Conservation (phyloP, 2,329 filamentous ascomycete genomes). For the Calonectria pseudoreteaudii region DNA sequence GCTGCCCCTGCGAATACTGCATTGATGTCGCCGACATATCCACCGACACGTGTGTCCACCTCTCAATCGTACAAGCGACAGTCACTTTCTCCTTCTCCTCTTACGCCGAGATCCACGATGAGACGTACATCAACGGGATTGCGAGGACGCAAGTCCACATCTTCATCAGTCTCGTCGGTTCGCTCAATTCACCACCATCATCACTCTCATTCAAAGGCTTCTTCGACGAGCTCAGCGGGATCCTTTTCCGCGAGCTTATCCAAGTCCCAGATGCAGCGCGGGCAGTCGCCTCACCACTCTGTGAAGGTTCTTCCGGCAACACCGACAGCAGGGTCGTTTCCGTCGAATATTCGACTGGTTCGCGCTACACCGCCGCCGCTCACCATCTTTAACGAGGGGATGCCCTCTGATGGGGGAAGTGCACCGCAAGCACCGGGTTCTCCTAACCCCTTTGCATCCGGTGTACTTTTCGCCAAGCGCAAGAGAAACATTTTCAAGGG, state of each 20-base stretch:
- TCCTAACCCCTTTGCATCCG: slow-evolving; percentile 69
- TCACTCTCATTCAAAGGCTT: slow-evolving; percentile 92
- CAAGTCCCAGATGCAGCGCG: slow-evolving; percentile 71
- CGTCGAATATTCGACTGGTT: slow-evolving; percentile 86
- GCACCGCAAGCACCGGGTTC: slow-evolving; percentile 59
- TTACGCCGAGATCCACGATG: slow-evolving; percentile 89
- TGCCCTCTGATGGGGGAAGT: slow-evolving; percentile 55
- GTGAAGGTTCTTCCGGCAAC: slow-evolving; percentile 96
- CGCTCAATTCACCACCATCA: slow-evolving; percentile 90
- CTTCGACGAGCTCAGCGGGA: slow-evolving; percentile 87
- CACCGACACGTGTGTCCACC: slow-evolving; percentile 47
- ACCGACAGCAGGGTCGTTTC: slow-evolving; percentile 80
- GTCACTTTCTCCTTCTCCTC: slow-evolving; percentile 85
- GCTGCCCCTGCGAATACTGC: slow-evolving; percentile 37
- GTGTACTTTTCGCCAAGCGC: slow-evolving; percentile 82
- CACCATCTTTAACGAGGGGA: slow-evolving; percentile 68
- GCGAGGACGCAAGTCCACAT: slow-evolving; percentile 93
- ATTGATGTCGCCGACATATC: slow-evolving; percentile 44
- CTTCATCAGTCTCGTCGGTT: slow-evolving; percentile 92
- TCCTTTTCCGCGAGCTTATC: slow-evolving; percentile 78
- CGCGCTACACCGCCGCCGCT: slow-evolving; percentile 67
- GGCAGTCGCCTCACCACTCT: slow-evolving; percentile 85
- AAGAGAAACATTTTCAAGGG: slow-evolving; percentile 88
- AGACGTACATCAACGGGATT: slow-evolving; percentile 86
- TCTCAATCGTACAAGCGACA: slow-evolving; percentile 73